phyloP scores from a whole-genome alignment of 345 rosid genomes.

The Linum usitatissimum region DNA sequence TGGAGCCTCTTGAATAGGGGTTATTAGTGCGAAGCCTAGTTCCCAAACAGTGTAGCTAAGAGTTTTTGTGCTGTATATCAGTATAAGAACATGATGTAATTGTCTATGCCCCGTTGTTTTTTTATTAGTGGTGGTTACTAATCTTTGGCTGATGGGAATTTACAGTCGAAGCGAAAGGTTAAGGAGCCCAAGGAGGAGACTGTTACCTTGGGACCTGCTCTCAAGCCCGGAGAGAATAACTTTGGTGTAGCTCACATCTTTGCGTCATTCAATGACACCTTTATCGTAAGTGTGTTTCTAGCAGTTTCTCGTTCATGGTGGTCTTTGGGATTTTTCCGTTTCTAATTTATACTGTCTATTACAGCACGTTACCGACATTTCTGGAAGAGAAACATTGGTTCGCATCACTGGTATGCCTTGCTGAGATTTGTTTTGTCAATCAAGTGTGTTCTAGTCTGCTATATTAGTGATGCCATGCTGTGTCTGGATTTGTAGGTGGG shows the following conservation, averaged over 20 bases:
- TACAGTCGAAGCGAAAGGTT: neutral
- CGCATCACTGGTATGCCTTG: constrained; percentile 59
- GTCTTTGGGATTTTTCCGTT: neutral
- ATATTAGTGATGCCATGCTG: too few relatives aligned
- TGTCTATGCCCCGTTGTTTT: too few relatives aligned
- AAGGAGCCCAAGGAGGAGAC: neutral
- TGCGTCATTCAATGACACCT: constrained; percentile 86
- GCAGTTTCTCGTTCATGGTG: neutral
- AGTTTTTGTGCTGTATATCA: too few relatives aligned
- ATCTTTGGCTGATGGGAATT: too few relatives aligned
- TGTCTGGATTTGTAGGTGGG: constrained; percentile 36
- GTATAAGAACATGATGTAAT: too few relatives aligned
- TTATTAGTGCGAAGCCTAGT: too few relatives aligned
- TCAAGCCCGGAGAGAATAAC: constrained; percentile 66
- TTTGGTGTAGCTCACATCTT: constrained; percentile 84
- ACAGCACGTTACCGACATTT: constrained; percentile 87
- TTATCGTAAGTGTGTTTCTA: constrained; percentile 43
- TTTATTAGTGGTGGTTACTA: too few relatives aligned
- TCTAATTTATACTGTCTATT: neutral
- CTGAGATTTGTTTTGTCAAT: neutral
- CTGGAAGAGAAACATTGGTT: constrained; percentile 86
- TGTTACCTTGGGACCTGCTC: constrained; percentile 22
- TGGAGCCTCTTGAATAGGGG: too few relatives aligned
- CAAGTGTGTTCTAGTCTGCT: neutral
- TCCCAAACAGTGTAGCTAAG: too few relatives aligned